phyloP scores from a whole-genome alignment of 2,329 filamentous ascomycete species.

The Clonostachys solani region DNA sequence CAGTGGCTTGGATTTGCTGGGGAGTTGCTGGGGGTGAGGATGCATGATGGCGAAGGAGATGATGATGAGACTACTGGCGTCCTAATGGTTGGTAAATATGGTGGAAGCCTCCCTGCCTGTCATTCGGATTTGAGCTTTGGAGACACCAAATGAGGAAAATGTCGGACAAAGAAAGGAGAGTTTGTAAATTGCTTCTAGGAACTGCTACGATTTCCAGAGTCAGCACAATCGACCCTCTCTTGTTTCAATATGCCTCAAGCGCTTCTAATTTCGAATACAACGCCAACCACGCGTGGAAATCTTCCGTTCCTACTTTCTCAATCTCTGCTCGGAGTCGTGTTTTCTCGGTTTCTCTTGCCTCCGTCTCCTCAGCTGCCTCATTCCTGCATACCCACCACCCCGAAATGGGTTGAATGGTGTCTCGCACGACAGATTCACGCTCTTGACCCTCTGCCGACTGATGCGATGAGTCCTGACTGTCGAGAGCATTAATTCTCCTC shows the following conservation, averaged over 20 bases:
- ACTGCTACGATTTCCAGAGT: too few relatives aligned
- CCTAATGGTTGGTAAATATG: too few relatives aligned
- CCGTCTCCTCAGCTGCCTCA: not conserved
- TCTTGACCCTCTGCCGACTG: not conserved
- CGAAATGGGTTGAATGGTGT: slow-evolving; percentile 1
- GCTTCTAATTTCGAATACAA: not conserved
- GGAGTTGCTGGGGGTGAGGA: too few relatives aligned
- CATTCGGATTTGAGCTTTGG: too few relatives aligned
- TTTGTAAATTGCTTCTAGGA: too few relatives aligned
- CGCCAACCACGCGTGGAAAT: not conserved
- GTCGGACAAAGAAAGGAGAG: too few relatives aligned
- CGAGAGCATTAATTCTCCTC: not conserved
- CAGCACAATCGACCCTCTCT: too few relatives aligned
- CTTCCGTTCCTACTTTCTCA: not conserved
- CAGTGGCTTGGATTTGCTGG: too few relatives aligned
- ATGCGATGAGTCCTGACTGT: not conserved
- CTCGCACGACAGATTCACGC: not conserved
- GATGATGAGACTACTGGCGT: too few relatives aligned
- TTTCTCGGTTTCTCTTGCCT: not conserved
- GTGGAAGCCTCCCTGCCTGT: too few relatives aligned
- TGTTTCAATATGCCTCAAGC: not conserved
- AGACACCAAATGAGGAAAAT: too few relatives aligned
- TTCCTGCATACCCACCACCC: slow-evolving; percentile 1
- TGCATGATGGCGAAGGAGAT: too few relatives aligned
- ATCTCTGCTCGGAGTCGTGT: not conserved